Percentiles rank a stretch among this genome's conserved stretches.
phyloP scores from a whole-genome alignment of 257 asterid species.

The Fraxinus pennsylvanica region DNA sequence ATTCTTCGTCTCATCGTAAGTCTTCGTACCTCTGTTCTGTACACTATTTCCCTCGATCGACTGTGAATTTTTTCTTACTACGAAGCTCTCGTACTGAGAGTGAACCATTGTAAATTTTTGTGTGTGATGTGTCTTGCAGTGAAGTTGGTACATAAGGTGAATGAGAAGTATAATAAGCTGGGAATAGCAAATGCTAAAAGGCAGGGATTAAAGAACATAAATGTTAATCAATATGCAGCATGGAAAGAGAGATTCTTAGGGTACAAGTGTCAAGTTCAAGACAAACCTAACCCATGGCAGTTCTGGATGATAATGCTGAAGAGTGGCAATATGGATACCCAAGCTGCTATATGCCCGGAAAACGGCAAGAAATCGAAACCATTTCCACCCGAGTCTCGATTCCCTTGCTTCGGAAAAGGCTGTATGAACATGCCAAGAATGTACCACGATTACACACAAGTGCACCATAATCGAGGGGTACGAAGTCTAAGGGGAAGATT shows the following conservation, averaged over 20 bases:
- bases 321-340: conserved; percentile 57
- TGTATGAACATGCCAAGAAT: conserved; percentile 57
- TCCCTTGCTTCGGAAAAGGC: conserved; percentile 55
- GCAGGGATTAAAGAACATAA: conserved; percentile 15
- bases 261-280: conserved; percentile 45
- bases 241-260: conserved; percentile 47
- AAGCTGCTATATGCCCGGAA: conserved; percentile 50
- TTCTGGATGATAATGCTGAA: conserved; percentile 60
- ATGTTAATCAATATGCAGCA: conserved; percentile 41
- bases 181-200: conserved; percentile 33
- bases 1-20: conserved; percentile 30
- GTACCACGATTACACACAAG: conserved; percentile 46
- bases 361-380: conserved; percentile 42
- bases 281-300: conserved; percentile 49
- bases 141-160: conserved; percentile 38
- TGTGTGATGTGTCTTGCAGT: conserved; percentile 16
- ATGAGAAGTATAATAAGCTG: conserved; percentile 41
- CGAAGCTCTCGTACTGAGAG: neutral
- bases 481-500: conserved; percentile 44
- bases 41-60: neutral
- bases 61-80: neutral
- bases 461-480: conserved; percentile 25
- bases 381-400: conserved; percentile 33
- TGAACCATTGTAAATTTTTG: neutral
- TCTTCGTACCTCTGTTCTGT: neutral